Evolutionary conservation across 148 eudicot species (phyloP).

Genomic region (Vaccinium darrowii): DNA sequence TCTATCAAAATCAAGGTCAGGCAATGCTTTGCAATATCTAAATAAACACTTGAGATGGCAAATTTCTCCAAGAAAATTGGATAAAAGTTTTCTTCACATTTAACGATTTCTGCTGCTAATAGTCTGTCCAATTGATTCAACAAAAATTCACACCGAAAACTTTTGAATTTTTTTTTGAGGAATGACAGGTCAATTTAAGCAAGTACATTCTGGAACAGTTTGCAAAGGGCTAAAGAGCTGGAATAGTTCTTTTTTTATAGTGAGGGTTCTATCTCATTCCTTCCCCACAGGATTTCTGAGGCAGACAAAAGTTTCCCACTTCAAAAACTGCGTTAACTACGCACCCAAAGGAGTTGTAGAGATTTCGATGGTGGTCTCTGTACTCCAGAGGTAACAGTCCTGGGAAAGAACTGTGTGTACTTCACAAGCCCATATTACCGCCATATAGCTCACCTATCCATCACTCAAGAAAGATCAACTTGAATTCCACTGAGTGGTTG

Average conservation of each 20-base stretch:
- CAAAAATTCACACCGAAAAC: background rate
- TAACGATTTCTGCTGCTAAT: background rate
- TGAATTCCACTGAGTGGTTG: background rate
- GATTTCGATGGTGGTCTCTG: background rate
- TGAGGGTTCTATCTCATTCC: background rate
- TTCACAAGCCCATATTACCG: background rate
- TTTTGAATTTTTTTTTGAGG: background rate
- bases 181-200: background rate
- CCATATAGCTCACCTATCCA: slow-evolving; percentile 5
- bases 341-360: background rate
- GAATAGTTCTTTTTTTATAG: background rate
- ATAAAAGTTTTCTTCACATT: background rate
- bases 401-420: background rate
- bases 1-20: slow-evolving; percentile 14
- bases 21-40: background rate
- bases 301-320: background rate
- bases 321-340: background rate
- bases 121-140: background rate
- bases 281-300: background rate
- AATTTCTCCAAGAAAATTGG: background rate
- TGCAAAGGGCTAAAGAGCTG: background rate
- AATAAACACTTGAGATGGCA: background rate
- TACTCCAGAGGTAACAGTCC: background rate
- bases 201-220: background rate
- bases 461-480: background rate